Conservation (phyloP, 352 stramenopile genomes). For the Plasmopara viticola region DNA sequence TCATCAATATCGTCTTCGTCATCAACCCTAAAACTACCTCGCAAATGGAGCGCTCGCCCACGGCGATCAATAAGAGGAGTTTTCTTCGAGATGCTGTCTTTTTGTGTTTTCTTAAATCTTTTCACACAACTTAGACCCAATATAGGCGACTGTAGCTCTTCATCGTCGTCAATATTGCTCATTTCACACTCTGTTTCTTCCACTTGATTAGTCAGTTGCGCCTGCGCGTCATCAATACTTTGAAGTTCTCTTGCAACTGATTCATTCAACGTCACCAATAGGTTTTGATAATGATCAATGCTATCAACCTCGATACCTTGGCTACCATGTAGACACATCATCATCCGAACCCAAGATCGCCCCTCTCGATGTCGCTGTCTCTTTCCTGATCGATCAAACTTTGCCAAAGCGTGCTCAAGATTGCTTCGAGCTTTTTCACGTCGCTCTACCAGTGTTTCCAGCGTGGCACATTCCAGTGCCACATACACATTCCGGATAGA, state of each 20-base stretch:
- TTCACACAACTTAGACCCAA: constrained; percentile 11
- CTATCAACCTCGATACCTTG: constrained; percentile 37
- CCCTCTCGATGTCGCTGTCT: constrained; percentile 45
- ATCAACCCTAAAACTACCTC: constrained; percentile 15
- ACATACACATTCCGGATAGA: constrained; percentile 60
- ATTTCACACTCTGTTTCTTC: constrained; percentile 26
- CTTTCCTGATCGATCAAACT: constrained; percentile 33
- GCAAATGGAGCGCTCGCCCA: constrained; percentile 9
- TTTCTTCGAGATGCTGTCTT: constrained; percentile 16
- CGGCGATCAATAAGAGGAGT: constrained; percentile 13
- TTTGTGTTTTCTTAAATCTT: constrained; percentile 7
- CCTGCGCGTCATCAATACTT: constrained; percentile 56
- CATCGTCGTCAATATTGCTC: constrained; percentile 14
- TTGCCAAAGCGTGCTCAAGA: constrained; percentile 50
- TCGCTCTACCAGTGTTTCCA: constrained; percentile 49
- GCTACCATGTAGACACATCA: constrained; percentile 36
- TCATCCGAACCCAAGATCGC: constrained; percentile 34
- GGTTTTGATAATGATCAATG: constrained; percentile 58
- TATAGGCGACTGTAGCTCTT: constrained; percentile 12
- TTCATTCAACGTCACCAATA: constrained; percentile 49
- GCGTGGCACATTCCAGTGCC: constrained; percentile 50
- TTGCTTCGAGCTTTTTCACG: constrained; percentile 37
- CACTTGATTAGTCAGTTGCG: constrained; percentile 37
- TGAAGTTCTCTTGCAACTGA: constrained; percentile 50
- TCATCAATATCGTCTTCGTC: constrained; percentile 24